Evolutionary conservation across 1,139 yeast species (phyloP).

Genomic region (Pichia sp.): DNA sequence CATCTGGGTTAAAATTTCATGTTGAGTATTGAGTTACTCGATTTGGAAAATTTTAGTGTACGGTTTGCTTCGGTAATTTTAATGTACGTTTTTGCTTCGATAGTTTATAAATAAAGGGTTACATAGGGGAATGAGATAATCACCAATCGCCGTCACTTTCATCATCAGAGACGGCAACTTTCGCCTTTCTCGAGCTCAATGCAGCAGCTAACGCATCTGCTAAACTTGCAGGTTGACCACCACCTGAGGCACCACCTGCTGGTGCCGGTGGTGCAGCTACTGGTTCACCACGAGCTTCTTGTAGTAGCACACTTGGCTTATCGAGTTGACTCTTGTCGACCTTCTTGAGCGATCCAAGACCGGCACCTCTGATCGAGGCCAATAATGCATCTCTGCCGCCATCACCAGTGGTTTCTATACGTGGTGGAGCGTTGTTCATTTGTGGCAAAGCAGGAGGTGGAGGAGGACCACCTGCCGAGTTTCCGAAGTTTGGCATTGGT

Average conservation of each 20-base stretch:
- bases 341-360: constrained; percentile 63
- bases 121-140: constrained; percentile 17
- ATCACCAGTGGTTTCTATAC: constrained; percentile 36
- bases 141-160: constrained; percentile 71
- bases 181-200: constrained; percentile 72
- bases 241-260: constrained; percentile 34
- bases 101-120: too few relatives aligned
- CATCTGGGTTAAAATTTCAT: too few relatives aligned
- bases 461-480: constrained; percentile 10
- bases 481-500: constrained; percentile 19
- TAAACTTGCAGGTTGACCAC: constrained; percentile 52
- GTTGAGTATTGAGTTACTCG: too few relatives aligned
- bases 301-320: constrained; percentile 67
- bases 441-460: constrained; percentile 28
- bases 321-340: constrained; percentile 85
- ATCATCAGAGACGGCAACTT: constrained; percentile 82
- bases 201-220: constrained; percentile 66
- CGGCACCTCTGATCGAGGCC: constrained; percentile 83
- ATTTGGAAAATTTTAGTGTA: too few relatives aligned
- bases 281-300: constrained; percentile 66
- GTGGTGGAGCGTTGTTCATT: constrained; percentile 17
- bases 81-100: too few relatives aligned
- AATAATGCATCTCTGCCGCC: constrained; percentile 77
- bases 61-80: too few relatives aligned
- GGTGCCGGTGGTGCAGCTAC: constrained; percentile 31